phyloP scores from a whole-genome alignment of 108 stramenopile species.

The Fistulifera pelliculosa region DNA sequence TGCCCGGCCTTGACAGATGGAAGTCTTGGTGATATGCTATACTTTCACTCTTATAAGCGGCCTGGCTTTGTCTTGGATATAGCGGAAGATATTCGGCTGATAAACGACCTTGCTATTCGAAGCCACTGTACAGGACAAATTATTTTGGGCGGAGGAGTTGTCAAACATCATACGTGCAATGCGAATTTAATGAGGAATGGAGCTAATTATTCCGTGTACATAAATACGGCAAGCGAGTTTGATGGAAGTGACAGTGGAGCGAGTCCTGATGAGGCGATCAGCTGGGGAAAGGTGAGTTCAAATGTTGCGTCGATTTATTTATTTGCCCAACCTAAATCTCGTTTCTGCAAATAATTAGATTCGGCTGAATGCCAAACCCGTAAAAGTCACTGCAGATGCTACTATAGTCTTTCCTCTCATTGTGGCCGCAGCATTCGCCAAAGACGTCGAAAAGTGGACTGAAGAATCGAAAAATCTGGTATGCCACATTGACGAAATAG shows the following conservation, averaged over 20 bases:
- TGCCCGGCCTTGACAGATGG: conserved; percentile 99
- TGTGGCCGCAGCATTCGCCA: conserved; percentile 96
- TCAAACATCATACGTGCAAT: conserved; percentile 99
- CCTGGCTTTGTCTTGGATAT: conserved; percentile 94
- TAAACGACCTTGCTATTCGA: conserved; percentile 92
- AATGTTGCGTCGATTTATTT: conserved; percentile 93
- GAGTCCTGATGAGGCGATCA: conserved; percentile 93
- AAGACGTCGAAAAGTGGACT: conserved; percentile 81
- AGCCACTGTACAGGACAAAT: conserved; percentile 94
- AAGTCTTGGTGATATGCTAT: conserved; percentile 98
- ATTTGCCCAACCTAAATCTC: conserved; percentile 90
- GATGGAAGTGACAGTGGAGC: conserved; percentile 98
- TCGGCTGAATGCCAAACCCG: conserved; percentile 84
- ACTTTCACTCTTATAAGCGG: conserved; percentile 98
- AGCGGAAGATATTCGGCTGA: conserved; percentile 85
- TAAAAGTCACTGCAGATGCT: conserved; percentile 95
- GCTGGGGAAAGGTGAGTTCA: conserved; percentile 96
- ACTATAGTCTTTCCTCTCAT: conserved; percentile 94
- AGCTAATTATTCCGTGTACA: conserved; percentile 97
- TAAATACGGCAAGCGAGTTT: conserved; percentile 97
- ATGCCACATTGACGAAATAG: conserved; percentile 54
- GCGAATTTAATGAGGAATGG: conserved; percentile 99
- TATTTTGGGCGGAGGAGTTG: conserved; percentile 96
- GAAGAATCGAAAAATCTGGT: conserved; percentile 53
- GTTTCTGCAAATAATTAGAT: conserved; percentile 57